Evolutionary conservation across 2,329 filamentous ascomycete genomes (phyloP), one percentile per base, ranked within the genome.

Genomic region (Colletotrichum musae): DNA sequence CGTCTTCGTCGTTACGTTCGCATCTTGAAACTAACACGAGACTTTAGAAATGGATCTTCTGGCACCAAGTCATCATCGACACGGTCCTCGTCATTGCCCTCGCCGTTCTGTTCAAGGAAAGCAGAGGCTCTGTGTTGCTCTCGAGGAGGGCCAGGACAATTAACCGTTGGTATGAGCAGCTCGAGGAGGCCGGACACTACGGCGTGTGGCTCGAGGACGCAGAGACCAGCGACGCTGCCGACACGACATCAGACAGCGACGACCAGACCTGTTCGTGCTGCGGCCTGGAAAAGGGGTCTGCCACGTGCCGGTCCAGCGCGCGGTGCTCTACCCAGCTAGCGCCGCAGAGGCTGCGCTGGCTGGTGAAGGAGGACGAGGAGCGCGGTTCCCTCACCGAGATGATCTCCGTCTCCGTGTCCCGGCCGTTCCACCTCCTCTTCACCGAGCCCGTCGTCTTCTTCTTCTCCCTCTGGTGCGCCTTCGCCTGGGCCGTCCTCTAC

Each of bases 21-120:
- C 47, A 21, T 21, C 16, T 18, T 7, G 21, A 21, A 3, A 50
- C 18, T 21, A 24, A 13, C 12, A 21, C 12, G 2, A 6, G 6
- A 18, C n/a, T 61, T n/a, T 97, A 94, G 94, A 89, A 93, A 71
- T 97, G 94, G 94, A 89, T 95, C 0, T 97, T 97, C 78, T 97
- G 94, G 86, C 85, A 95, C 32, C 95, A 98, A 74, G 89, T 90
- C 7, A 94, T 97, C 53, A 81, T 88, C 24, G 89, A 91, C 63
- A 89, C 85, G 0, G 77, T 90, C 1, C 79, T 96, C 53, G 87
- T 94, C 62, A 73, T 88, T 1, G 80, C 90, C 1, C 87, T 97
- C 24, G 85, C 88, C 12, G 62, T 93, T 5, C 88, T 94, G 64
- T 95, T 97, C 80, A 89, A 90, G 52, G 95, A 98, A 79, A 97